Evolutionary conservation across 495 filamentous ascomycete genomes (phyloP), one percentile per base, ranked within the genome.

Genomic region (Xylaria nigripes): DNA sequence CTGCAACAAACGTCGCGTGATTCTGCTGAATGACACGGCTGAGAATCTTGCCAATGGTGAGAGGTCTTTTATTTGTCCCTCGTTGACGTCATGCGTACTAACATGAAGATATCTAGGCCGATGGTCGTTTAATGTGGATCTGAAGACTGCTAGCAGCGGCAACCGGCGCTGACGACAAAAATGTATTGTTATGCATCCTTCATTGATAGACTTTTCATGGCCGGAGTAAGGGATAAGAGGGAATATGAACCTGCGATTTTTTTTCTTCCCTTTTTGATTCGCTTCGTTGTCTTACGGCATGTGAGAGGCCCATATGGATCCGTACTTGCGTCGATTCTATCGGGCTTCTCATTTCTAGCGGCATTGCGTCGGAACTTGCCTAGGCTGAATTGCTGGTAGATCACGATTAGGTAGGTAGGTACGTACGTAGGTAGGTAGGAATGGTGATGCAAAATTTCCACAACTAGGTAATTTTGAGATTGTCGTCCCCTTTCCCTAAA

Each of bases 1-100:
- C 65, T 97, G 95, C 74, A 95, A 86, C 63, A 92, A 91, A 67
- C 81, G 93, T 38, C 79, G 94, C 50, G 78, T 96, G 38, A 96
- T 97, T 48, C 70, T 98, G 15, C 72, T 98, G 42, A 85, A 86
- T 45, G 89, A 96, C 59, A 97, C 93, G 15, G 94, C 93, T 2
- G 85, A 91, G 53, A 93, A 92, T 63, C 74, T 98, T 45, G 88
- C 86, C 59, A 82, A 85, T 64, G 88, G 93, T 93, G 73, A 72
- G 87, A 76, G 23, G 10, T 1, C 7, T 34, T 6, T 18, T 12
- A 15, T 21, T 22, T n/a, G 13, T 30, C 1, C 8, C n/a, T 16
- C 53, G 3, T 50, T 2, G 24, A 7, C 10, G 19, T 21, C 54
- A 52, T 53, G 1, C 2, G 19, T 43, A 32, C 44, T 55, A 43